These are phyloP conservation scores for Phytophthora sojae DNA, from an alignment of 352 stramenopile genomes.

Conservation along the genomic window DNA sequence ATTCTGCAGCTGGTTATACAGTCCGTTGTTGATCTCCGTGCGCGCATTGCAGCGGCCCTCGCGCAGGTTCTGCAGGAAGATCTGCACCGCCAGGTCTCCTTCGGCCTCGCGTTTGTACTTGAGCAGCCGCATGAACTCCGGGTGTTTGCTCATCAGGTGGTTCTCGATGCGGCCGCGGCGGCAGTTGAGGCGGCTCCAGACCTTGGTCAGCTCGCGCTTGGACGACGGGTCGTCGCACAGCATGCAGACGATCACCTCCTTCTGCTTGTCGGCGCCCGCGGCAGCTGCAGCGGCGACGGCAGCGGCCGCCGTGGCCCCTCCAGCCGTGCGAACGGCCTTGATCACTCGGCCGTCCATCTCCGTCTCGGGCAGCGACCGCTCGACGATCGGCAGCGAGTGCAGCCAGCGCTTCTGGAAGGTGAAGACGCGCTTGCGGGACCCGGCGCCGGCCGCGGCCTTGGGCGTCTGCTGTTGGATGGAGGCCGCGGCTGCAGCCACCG, in stretches of 20 bases:
- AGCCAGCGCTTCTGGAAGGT: constrained; percentile 86
- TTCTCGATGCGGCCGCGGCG: constrained; percentile 82
- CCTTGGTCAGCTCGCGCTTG: constrained; percentile 66
- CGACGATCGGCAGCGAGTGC: constrained; percentile 80
- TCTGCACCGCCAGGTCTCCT: constrained; percentile 74
- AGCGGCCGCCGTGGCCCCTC: constrained; percentile 9
- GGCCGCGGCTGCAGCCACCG: neutral
- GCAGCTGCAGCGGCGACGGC: constrained; percentile 15
- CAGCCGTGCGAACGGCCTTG: constrained; percentile 21
- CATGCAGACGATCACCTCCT: constrained; percentile 80
- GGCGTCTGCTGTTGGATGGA: constrained; percentile 23
- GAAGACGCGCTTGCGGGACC: constrained; percentile 74
- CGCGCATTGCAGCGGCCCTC: constrained; percentile 74
- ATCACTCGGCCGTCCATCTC: constrained; percentile 40
- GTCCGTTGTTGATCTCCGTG: constrained; percentile 67
- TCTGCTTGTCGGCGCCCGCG: constrained; percentile 27
- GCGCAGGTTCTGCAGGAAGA: constrained; percentile 82
- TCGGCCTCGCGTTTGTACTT: constrained; percentile 81
- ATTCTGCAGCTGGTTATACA: constrained; percentile 65
- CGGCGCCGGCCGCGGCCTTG: neutral
- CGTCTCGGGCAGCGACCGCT: constrained; percentile 62
- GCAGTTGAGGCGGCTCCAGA: constrained; percentile 82
- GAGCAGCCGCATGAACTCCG: constrained; percentile 82
- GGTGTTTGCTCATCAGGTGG: constrained; percentile 82
- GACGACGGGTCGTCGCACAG: constrained; percentile 72